A percentile compares a stretch with the other conserved stretches of the same genome.
Conservation (phyloP, 2,329 filamentous ascomycete species). For the Chaetomium strumarium region DNA sequence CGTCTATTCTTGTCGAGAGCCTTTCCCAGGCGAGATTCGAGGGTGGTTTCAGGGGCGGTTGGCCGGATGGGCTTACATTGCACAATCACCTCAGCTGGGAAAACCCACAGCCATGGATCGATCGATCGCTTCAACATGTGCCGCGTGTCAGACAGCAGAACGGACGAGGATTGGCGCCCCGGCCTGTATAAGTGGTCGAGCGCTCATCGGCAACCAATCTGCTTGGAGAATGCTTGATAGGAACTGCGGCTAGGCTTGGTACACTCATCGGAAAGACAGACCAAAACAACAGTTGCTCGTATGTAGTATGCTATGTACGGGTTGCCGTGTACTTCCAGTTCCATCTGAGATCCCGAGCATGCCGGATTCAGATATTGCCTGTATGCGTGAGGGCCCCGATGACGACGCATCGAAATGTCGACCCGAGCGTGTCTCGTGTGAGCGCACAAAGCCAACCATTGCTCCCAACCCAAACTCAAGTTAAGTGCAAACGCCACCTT, state of each 20-base stretch:
- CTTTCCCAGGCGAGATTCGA: conserved; percentile 14
- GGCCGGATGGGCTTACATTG: background rate
- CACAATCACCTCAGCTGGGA: background rate
- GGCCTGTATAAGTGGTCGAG: no score
- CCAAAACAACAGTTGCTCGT: no score
- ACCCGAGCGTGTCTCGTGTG: background rate
- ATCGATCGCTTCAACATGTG: background rate
- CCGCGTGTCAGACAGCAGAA: background rate
- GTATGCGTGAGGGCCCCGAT: background rate
- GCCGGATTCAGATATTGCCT: background rate
- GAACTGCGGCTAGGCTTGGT: no score
- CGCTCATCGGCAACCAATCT: no score
- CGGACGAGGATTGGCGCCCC: background rate
- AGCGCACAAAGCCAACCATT: background rate
- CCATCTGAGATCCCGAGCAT: background rate
- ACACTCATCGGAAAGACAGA: no score
- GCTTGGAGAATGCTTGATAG: no score
- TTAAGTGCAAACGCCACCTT: no score
- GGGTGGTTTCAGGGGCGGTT: conserved; percentile 3
- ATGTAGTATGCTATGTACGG: no score
- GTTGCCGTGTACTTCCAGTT: no score
- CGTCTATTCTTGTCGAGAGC: background rate
- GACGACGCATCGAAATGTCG: background rate
- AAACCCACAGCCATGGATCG: no score
- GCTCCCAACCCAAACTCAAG: background rate